A percentile compares a stretch with the other conserved stretches of the same genome.
These are phyloP conservation scores for Pulveroboletus sp. DNA, from an alignment of 768 basidiomycete genomes.

Conservation along the genomic window DNA sequence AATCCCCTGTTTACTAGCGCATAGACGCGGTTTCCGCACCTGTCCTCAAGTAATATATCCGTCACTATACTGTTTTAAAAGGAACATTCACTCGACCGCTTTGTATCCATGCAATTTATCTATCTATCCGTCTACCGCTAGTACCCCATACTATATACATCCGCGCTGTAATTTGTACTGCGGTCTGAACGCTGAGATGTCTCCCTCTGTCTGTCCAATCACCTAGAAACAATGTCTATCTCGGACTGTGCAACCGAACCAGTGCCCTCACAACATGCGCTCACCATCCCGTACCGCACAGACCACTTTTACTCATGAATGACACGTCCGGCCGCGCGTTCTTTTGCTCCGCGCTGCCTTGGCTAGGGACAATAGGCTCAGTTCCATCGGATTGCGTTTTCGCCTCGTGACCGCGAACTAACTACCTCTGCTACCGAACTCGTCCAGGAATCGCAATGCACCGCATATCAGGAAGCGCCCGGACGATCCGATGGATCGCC, in stretches of 20 bases:
- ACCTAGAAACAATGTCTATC: background rate
- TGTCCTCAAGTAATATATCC: conserved; percentile 18
- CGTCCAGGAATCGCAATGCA: too few species aligned
- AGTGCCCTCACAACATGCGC: conserved; percentile 1
- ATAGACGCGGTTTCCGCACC: conserved; percentile 9
- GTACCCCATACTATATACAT: conserved; percentile 11
- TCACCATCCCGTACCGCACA: background rate
- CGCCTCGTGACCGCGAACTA: background rate
- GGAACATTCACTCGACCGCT: conserved; percentile 14
- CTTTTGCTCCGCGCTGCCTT: background rate
- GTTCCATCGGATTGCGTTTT: background rate
- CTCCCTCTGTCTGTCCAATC: background rate
- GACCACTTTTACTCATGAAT: background rate
- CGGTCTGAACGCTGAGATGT: conserved; percentile 10
- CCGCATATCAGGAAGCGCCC: too few species aligned
- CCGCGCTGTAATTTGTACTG: conserved; percentile 10
- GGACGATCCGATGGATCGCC: conserved; percentile 22
- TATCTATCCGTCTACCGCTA: conserved; percentile 15
- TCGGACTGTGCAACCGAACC: background rate
- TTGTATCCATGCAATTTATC: conserved; percentile 27
- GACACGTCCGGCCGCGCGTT: background rate
- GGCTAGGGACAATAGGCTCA: background rate
- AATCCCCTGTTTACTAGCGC: conserved; percentile 19
- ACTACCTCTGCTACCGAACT: too few species aligned
- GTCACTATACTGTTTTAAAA: conserved; percentile 11